A percentile compares a stretch with the other conserved stretches of the same genome.
Conservation (phyloP, 176 grass and related monocot species). For the Musa itinerans region DNA sequence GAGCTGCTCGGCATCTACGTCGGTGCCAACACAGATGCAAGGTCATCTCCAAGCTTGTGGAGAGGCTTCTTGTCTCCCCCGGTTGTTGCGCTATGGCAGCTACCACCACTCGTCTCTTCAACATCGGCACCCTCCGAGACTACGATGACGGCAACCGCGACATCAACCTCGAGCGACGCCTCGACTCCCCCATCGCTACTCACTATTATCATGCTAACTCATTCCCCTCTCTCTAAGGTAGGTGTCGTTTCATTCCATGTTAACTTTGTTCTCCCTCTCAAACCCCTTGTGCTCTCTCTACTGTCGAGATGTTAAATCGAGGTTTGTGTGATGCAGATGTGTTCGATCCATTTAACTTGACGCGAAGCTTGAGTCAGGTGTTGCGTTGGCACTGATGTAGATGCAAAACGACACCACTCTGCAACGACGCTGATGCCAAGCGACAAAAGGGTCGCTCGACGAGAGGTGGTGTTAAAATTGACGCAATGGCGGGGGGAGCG, state of each 20-base stretch:
- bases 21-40: too few relatives aligned
- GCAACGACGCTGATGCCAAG: too few relatives aligned
- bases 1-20: rapidly evolving
- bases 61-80: too few relatives aligned
- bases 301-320: not conserved
- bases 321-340: constrained; percentile 25
- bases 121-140: constrained; percentile 30
- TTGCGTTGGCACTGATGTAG: rapidly evolving
- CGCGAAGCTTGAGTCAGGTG: constrained; percentile 10
- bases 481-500: too few relatives aligned
- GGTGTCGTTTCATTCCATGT: constrained; percentile 16
- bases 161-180: not conserved
- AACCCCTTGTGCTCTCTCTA: too few relatives aligned
- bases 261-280: not conserved
- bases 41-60: too few relatives aligned
- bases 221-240: constrained; percentile 43
- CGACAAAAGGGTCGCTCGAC: too few relatives aligned
- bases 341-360: constrained; percentile 50
- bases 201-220: not conserved
- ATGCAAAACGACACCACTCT: too few relatives aligned
- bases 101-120: constrained; percentile 29
- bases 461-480: too few relatives aligned
- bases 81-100: not conserved
- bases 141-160: constrained; percentile 10
- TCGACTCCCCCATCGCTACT: not conserved